Conservation (phyloP, 2,329 filamentous ascomycete species). For the Dothideomycetes sp. region DNA sequence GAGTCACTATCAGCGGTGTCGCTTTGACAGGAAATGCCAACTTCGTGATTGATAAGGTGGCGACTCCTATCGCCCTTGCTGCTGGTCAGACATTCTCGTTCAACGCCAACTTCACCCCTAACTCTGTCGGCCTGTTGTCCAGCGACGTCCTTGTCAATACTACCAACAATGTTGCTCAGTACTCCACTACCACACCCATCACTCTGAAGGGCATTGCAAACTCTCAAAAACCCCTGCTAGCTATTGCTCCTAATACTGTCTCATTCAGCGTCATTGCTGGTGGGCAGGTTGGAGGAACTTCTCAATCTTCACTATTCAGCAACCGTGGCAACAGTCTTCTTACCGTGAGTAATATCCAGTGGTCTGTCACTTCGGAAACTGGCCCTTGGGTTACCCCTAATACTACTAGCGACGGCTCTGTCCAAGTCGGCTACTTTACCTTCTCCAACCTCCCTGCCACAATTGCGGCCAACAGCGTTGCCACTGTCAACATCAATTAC, state of each 20-base stretch:
- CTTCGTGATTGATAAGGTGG: constrained; percentile 28
- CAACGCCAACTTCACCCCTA: constrained; percentile 38
- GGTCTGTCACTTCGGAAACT: constrained; percentile 34
- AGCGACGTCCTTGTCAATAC: constrained; percentile 42
- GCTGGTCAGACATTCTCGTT: constrained; percentile 32
- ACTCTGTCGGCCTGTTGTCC: constrained; percentile 40
- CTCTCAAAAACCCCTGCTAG: constrained; percentile 38
- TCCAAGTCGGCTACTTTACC: constrained; percentile 40
- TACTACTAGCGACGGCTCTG: constrained; percentile 24
- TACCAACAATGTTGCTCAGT: constrained; percentile 39
- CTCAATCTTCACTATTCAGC: constrained; percentile 39
- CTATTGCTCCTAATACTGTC: constrained; percentile 40
- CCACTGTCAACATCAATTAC: constrained; percentile 40
- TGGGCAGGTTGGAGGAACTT: constrained; percentile 27
- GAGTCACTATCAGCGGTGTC: constrained; percentile 34
- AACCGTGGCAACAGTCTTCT: constrained; percentile 43
- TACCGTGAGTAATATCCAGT: constrained; percentile 36
- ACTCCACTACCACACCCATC: constrained; percentile 39
- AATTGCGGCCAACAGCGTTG: constrained; percentile 33
- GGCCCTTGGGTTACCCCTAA: constrained; percentile 39
- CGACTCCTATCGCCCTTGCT: constrained; percentile 27
- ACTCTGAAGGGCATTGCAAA: constrained; percentile 42
- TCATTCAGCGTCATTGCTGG: constrained; percentile 44
- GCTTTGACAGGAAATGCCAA: constrained; percentile 30
- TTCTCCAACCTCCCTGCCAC: constrained; percentile 39